These are phyloP conservation scores for Colletotrichum eremochloae DNA, from an alignment of 2,329 filamentous ascomycete genomes.

Conservation along the genomic window DNA sequence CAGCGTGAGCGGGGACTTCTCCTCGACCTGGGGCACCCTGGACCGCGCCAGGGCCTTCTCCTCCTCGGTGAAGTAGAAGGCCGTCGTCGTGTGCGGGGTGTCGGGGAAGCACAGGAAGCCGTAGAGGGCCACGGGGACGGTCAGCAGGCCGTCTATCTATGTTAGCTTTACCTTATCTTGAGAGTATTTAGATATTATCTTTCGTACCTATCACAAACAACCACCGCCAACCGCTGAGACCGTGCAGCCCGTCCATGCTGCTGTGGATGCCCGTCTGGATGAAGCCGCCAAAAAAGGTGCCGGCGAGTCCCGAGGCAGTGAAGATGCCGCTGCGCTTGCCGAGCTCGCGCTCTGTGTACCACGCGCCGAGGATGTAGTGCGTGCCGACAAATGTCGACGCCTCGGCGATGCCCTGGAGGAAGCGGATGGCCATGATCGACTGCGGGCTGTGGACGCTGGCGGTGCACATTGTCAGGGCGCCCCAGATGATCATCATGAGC, in stretches of 20 bases:
- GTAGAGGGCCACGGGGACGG: slow-evolving; percentile 64
- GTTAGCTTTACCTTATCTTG: too few species aligned
- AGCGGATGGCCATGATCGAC: slow-evolving; percentile 65
- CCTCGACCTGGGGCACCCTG: slow-evolving; percentile 55
- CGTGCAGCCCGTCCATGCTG: slow-evolving; percentile 58
- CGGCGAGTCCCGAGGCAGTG: slow-evolving; percentile 70
- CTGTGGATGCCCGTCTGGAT: slow-evolving; percentile 68
- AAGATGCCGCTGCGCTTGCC: slow-evolving; percentile 75
- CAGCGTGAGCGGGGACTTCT: slow-evolving; percentile 60
- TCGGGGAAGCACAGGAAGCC: slow-evolving; percentile 65
- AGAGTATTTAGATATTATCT: too few species aligned
- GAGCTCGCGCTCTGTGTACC: slow-evolving; percentile 73
- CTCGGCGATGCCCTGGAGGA: slow-evolving; percentile 56
- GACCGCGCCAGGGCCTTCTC: slow-evolving; percentile 57
- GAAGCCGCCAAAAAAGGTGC: slow-evolving; percentile 72
- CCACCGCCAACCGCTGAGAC: slow-evolving; percentile 48
- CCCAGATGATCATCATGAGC: slow-evolving; percentile 74
- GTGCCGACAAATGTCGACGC: slow-evolving; percentile 58
- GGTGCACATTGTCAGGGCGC: slow-evolving; percentile 72
- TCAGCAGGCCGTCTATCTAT: slow-evolving; percentile 61
- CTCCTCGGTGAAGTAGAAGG: slow-evolving; percentile 52
- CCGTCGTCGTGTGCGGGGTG: slow-evolving; percentile 56
- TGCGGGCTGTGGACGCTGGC: slow-evolving; percentile 64
- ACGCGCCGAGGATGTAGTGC: slow-evolving; percentile 62
- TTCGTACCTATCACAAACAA: slow-evolving; percentile 47